These are phyloP conservation scores for Trichophyton simii DNA, from an alignment of 2,329 filamentous ascomycete species.

Conservation along the genomic window DNA sequence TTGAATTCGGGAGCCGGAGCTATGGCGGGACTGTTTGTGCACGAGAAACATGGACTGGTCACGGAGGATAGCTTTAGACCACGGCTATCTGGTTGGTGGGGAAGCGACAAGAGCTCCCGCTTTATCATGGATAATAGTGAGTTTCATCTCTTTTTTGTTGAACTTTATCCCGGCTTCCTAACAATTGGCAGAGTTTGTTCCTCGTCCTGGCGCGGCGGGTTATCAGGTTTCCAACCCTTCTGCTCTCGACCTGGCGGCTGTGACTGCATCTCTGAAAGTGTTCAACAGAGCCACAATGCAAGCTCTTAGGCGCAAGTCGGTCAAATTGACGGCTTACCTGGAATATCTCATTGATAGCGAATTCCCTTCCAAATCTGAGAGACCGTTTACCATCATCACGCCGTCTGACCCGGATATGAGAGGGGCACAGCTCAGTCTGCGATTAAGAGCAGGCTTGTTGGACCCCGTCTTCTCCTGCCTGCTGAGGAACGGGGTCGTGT, in stretches of 20 bases:
- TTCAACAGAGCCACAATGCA: conserved; percentile 61
- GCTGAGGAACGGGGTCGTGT: conserved; percentile 57
- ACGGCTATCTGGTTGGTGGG: conserved; percentile 76
- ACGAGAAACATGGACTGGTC: conserved; percentile 53
- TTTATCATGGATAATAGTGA: conserved; percentile 68
- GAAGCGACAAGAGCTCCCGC: conserved; percentile 59
- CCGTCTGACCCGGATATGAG: conserved; percentile 54
- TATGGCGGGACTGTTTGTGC: conserved; percentile 70
- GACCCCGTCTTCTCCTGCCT: conserved; percentile 54
- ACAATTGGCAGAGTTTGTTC: conserved; percentile 46
- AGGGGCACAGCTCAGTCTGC: conserved; percentile 67
- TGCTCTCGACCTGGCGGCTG: conserved; percentile 62
- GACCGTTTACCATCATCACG: conserved; percentile 53
- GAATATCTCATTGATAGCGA: conserved; percentile 43
- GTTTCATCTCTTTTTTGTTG: conserved; percentile 8
- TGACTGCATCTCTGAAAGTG: conserved; percentile 59
- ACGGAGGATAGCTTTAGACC: conserved; percentile 45
- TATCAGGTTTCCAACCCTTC: conserved; percentile 80
- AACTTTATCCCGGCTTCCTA: not conserved
- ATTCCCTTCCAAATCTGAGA: conserved; percentile 19
- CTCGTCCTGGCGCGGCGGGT: conserved; percentile 64
- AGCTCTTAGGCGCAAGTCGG: conserved; percentile 55
- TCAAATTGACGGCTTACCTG: conserved; percentile 63
- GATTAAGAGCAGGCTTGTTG: conserved; percentile 55
- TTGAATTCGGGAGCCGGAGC: conserved; percentile 73